Evolutionary conservation across 2,329 filamentous ascomycete genomes (phyloP).

Genomic region (Ophiosphaerella herpotricha): DNA sequence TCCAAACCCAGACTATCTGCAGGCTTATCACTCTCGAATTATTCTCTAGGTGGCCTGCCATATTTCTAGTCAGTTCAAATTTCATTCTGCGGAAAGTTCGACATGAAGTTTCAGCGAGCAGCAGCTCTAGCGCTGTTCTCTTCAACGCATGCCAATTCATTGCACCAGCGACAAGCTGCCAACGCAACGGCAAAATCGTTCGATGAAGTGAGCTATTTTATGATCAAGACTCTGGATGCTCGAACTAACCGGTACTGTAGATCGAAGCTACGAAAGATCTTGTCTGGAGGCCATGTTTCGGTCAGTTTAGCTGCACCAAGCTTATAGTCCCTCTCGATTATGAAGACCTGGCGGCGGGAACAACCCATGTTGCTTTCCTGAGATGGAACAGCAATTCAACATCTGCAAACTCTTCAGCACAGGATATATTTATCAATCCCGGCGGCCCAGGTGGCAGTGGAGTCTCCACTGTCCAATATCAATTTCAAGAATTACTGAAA

Average conservation of each 20-base stretch:
- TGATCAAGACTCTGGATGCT: no score
- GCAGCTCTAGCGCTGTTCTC: no score
- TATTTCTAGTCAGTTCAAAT: no score
- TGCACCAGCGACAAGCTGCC: no score
- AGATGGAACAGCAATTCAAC: constrained; percentile 47
- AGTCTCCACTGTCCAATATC: constrained; percentile 32
- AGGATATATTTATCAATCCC: constrained; percentile 55
- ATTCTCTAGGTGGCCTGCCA: no score
- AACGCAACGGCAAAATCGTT: no score
- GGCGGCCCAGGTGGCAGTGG: constrained; percentile 54
- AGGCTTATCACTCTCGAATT: no score
- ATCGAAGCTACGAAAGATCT: constrained; percentile 1
- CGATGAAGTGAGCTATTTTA: no score
- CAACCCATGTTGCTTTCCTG: constrained; percentile 53
- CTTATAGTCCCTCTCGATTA: constrained; percentile 54
- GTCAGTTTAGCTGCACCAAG: constrained; percentile 54
- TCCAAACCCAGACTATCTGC: no score
- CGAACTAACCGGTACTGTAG: no score
- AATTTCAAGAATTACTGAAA: not conserved
- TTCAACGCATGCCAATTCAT: no score
- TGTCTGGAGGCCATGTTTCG: constrained; percentile 45
- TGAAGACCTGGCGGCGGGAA: constrained; percentile 18
- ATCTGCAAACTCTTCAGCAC: constrained; percentile 45
- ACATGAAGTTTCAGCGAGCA: not conserved
- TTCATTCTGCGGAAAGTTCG: no score